phyloP scores from a whole-genome alignment of 805 yeast genomes.

The Kuraishia borneana region DNA sequence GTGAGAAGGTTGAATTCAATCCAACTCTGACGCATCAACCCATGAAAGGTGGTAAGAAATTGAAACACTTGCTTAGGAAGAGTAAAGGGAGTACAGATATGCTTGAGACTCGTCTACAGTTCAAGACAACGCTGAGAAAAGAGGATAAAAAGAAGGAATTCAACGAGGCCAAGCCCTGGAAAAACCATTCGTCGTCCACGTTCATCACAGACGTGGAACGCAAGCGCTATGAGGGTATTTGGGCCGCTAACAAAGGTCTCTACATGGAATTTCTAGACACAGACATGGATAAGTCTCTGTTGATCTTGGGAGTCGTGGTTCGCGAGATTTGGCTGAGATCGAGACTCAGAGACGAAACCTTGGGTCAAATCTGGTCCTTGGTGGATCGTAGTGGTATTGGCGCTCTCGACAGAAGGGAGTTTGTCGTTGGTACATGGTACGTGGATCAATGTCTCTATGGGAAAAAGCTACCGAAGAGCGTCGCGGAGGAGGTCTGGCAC shows the following conservation, averaged over 20 bases:
- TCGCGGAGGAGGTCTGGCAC: conserved; percentile 68
- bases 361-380: conserved; percentile 57
- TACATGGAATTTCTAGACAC: conserved; percentile 23
- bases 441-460: conserved; percentile 96
- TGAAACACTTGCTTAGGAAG: neutral
- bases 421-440: conserved; percentile 95
- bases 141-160: conserved; percentile 34
- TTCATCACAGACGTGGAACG: conserved; percentile 50
- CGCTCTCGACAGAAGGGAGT: conserved; percentile 66
- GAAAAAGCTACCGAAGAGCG: conserved; percentile 65
- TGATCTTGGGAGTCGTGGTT: conserved; percentile 54
- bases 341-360: conserved; percentile 48
- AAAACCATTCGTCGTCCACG: conserved; percentile 55
- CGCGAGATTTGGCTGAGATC: conserved; percentile 76
- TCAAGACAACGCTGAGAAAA: conserved; percentile 42
- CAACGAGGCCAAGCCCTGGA: conserved; percentile 92
- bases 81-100: neutral
- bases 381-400: conserved; percentile 65
- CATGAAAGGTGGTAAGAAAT: neutral
- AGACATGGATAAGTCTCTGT: conserved; percentile 4
- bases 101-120: conserved; percentile 21
- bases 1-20: neutral
- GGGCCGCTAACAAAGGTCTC: conserved; percentile 79
- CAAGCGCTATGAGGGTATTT: conserved; percentile 85
- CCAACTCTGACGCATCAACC: neutral